phyloP scores from a whole-genome alignment of 768 basidiomycete species.

The Tremella yokohamensis region DNA sequence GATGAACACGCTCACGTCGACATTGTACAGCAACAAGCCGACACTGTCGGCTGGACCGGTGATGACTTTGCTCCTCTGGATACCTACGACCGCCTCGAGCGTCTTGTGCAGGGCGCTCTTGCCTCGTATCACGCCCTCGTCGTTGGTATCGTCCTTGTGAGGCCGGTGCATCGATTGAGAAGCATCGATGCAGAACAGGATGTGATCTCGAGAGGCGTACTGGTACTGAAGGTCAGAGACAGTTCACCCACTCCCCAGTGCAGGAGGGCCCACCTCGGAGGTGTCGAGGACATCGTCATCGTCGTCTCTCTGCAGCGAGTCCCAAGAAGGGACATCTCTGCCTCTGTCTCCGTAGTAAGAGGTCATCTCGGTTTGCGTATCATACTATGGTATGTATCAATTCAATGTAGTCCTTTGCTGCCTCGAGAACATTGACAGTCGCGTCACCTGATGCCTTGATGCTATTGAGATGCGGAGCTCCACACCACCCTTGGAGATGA shows the following conservation, averaged over 20 bases:
- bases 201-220: conserved; percentile 75
- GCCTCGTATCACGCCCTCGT: conserved; percentile 57
- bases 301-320: conserved; percentile 33
- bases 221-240: conserved; percentile 55
- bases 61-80: conserved; percentile 85
- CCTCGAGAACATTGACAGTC: conserved; percentile 9
- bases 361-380: conserved; percentile 17
- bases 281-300: conserved; percentile 41
- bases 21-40: conserved; percentile 88
- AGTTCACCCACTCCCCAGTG: not conserved
- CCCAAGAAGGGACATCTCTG: conserved; percentile 40
- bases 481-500: too few species aligned
- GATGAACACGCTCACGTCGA: conserved; percentile 48
- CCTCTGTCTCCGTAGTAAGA: conserved; percentile 40
- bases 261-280: conserved; percentile 34
- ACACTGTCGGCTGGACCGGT: conserved; percentile 82
- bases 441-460: not conserved
- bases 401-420: not conserved
- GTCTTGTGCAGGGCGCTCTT: conserved; percentile 74
- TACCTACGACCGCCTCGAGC: conserved; percentile 75
- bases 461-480: too few species aligned
- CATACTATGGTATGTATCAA: not conserved
- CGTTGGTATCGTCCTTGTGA: conserved; percentile 56
- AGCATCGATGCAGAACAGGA: conserved; percentile 93
- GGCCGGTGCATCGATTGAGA: conserved; percentile 81